Evolutionary conservation across 2,329 filamentous ascomycete genomes (phyloP), one percentile per base, ranked within the genome.

Genomic region (Talaromyces piceae): DNA sequence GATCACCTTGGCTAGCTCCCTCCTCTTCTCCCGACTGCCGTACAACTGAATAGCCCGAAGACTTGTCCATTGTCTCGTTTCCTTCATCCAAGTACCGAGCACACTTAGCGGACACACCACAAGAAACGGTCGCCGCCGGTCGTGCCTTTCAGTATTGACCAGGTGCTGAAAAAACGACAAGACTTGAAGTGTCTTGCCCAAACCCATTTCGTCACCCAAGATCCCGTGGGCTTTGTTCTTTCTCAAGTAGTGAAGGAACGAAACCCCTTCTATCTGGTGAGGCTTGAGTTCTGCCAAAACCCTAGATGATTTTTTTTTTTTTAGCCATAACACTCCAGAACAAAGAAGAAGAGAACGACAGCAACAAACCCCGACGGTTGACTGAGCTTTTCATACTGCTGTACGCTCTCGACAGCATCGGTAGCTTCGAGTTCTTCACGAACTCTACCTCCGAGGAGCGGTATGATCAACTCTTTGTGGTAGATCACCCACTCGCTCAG

Each of bases 51-150:
- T 54, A 0, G 70, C 68, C 23, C 70, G 74, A n/a, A 79, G 58
- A 3, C 62, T 65, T 0, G 76, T 71, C 75, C 73, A 79, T 57
- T 71, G 75, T 33, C 63, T 63, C 4, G 71, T 64, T 58, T 78
- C 75, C 1, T 64, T 58, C 50, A 74, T 67, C 77, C 77, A 79
- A 11, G 70, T 74, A 20, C 67, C 70, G 0, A 78, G 59, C 1
- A 79, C 75, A 47, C 73, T 77, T 6, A 79, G 59, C 1, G 77
- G 77, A 50, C 76, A 78, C 1, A 79, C 68, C 0, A 79, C 73
- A 13, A 67, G 49, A 30, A 62, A 65, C 4, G 61, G 60, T n/a
- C n/a, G n/a, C 3, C 31, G 18, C 47, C 18, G 13, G 26, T n/a
- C 12, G 3, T 4, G 2, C 11, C 8, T 16, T 18, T 67, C 57